phyloP scores from a whole-genome alignment of 2,329 filamentous ascomycete species.

The Paraphoma chrysanthemicola region DNA sequence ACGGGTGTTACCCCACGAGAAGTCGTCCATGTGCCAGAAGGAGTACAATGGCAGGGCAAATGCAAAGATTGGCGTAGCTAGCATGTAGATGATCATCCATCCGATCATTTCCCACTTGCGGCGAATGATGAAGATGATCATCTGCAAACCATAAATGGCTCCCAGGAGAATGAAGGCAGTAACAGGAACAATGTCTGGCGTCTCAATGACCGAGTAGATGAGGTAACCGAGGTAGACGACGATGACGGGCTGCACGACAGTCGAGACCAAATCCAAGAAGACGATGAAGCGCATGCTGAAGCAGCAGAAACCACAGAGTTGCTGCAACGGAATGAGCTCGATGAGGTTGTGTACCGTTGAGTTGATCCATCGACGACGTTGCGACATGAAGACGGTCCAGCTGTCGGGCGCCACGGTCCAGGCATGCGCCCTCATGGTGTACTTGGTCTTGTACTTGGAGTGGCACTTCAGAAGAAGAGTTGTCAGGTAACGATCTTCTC shows the following conservation, averaged over 20 bases:
- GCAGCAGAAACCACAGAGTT: conserved; percentile 99
- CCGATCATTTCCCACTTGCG: conserved; percentile 99
- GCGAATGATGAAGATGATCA: conserved; percentile 93
- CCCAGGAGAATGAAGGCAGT: conserved; percentile 90
- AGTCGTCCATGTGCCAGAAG: conserved; percentile 99
- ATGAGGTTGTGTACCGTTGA: conserved; percentile 97
- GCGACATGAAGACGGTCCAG: conserved; percentile 93
- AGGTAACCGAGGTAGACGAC: conserved; percentile 90
- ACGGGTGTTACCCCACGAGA: conserved; percentile 99
- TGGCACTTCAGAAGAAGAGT: conserved; percentile 93
- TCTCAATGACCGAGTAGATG: conserved; percentile 72
- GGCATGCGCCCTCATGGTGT: conserved; percentile 87
- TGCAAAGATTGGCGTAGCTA: conserved; percentile 90
- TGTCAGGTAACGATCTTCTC: conserved; percentile 96
- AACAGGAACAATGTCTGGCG: conserved; percentile 73
- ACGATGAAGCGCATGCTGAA: conserved; percentile 99
- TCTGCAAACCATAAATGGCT: conserved; percentile 97
- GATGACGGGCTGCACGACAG: conserved; percentile 88
- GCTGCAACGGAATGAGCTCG: conserved; percentile 89
- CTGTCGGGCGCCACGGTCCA: conserved; percentile 97
- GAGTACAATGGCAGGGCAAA: conserved; percentile 89
- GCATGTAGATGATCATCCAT: conserved; percentile 96
- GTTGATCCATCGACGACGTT: conserved; percentile 99
- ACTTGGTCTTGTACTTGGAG: conserved; percentile 97
- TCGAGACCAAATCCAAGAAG: conserved; percentile 91